Conservation (phyloP, 1,139 yeast species). For the Suhomyces bolitotheri region DNA sequence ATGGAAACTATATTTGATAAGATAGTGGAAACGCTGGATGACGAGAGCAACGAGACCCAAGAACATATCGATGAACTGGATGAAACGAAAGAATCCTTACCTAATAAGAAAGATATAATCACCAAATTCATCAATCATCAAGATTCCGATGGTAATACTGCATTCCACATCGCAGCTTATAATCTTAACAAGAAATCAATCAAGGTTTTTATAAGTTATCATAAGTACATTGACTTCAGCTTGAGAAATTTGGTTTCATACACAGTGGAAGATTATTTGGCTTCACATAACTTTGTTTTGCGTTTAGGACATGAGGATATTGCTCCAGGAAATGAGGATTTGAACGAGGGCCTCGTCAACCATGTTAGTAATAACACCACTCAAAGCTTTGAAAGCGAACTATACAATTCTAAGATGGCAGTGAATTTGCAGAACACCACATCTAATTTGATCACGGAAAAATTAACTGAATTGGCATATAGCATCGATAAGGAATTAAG, state of each 20-base stretch:
- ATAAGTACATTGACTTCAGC: slow-evolving; percentile 61
- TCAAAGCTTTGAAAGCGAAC: slow-evolving; percentile 41
- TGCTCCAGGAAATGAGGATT: slow-evolving; percentile 15
- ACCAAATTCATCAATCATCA: slow-evolving; percentile 76
- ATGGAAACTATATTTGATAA: slow-evolving; percentile 75
- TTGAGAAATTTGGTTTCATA: slow-evolving; percentile 70
- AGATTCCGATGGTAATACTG: slow-evolving; percentile 85
- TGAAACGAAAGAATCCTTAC: slow-evolving; percentile 7
- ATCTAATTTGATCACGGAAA: slow-evolving; percentile 40
- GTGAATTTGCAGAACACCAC: slow-evolving; percentile 37
- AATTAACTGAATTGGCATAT: slow-evolving; percentile 42
- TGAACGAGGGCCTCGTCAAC: slow-evolving; percentile 9
- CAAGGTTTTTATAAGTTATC: slow-evolving; percentile 68
- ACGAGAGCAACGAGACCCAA: slow-evolving; percentile 15
- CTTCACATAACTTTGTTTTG: slow-evolving; percentile 39
- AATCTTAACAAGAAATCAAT: slow-evolving; percentile 75
- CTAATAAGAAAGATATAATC: slow-evolving; percentile 35
- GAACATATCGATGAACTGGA: slow-evolving; percentile 13
- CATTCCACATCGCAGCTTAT: slow-evolving; percentile 78
- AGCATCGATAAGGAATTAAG: slow-evolving; percentile 43
- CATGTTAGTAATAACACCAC: slow-evolving; percentile 17
- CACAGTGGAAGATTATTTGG: slow-evolving; percentile 72
- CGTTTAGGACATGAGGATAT: slow-evolving; percentile 17
- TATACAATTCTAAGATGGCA: slow-evolving; percentile 40
- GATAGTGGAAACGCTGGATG: slow-evolving; percentile 31